phyloP scores from a whole-genome alignment of 2,329 filamentous ascomycete species.

The Calonectria ilicicola region DNA sequence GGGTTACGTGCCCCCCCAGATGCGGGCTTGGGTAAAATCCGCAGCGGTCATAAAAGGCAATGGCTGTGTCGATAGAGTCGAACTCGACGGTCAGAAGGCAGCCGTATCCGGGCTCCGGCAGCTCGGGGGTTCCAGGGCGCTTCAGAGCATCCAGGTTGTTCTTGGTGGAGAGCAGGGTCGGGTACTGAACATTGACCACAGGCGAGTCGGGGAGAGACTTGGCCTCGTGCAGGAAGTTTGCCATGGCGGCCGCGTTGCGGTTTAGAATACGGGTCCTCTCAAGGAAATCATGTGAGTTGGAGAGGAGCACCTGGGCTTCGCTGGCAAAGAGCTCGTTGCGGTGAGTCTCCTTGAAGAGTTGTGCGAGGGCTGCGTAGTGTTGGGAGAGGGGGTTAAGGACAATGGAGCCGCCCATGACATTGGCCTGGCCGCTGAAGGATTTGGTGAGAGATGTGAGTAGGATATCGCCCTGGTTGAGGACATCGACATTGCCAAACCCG shows the following conservation, averaged over 20 bases:
- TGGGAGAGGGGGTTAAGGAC: conserved; percentile 61
- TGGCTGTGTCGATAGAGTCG: conserved; percentile 50
- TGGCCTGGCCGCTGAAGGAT: conserved; percentile 66
- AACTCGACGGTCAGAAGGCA: conserved; percentile 67
- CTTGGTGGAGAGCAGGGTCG: conserved; percentile 50
- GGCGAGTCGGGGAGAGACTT: conserved; percentile 47
- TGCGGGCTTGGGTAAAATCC: conserved; percentile 65
- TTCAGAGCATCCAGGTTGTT: conserved; percentile 50
- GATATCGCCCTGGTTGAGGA: conserved; percentile 61
- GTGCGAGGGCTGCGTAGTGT: conserved; percentile 52
- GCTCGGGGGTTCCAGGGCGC: conserved; percentile 54
- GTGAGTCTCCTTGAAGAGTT: conserved; percentile 43
- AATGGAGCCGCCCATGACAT: conserved; percentile 65
- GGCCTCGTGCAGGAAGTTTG: conserved; percentile 49
- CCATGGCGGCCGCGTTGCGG: conserved; percentile 57
- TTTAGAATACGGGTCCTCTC: conserved; percentile 53
- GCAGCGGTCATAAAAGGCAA: conserved; percentile 62
- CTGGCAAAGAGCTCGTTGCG: conserved; percentile 60
- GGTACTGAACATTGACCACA: conserved; percentile 58
- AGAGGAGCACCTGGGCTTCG: conserved; percentile 60
- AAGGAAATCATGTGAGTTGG: conserved; percentile 59
- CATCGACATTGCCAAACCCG: conserved; percentile 63
- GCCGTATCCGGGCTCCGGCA: conserved; percentile 64
- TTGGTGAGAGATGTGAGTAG: conserved; percentile 68
- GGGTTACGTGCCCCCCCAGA: conserved; percentile 64